phyloP scores from a whole-genome alignment of 331 rosid genomes.

The Arachis monticola region DNA sequence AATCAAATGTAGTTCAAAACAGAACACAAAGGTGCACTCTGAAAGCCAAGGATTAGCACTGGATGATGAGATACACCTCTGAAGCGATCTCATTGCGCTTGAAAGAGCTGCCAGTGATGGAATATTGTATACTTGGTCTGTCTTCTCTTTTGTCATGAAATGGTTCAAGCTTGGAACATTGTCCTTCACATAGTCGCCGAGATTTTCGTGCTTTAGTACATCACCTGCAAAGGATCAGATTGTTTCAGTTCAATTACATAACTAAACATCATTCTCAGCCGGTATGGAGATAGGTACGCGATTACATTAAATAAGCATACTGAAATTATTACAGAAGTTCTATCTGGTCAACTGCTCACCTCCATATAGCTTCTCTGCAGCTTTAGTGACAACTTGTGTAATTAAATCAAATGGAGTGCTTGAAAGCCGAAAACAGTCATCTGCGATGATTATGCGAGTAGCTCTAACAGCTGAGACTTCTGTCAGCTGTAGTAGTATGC shows the following conservation, averaged over 20 bases:
- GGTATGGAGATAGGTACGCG: neutral
- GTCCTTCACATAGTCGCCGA: constrained; percentile 70
- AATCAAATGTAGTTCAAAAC: constrained; percentile 20
- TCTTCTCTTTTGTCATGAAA: constrained; percentile 53
- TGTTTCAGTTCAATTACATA: constrained; percentile 17
- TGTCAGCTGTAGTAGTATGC: constrained; percentile 57
- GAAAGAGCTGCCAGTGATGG: constrained; percentile 88
- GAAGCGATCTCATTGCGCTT: constrained; percentile 68
- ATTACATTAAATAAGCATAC: constrained; percentile 2
- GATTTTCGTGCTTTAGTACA: constrained; percentile 58
- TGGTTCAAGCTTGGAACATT: constrained; percentile 73
- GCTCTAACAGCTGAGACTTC: constrained; percentile 51
- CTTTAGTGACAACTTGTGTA: constrained; percentile 46
- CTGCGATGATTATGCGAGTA: constrained; percentile 66
- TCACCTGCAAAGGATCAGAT: constrained; percentile 52
- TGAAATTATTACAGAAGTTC: neutral
- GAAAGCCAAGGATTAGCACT: constrained; percentile 22
- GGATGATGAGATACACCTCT: constrained; percentile 53
- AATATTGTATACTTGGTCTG: constrained; percentile 56
- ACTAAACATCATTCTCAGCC: constrained; percentile 12
- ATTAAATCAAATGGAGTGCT: constrained; percentile 56
- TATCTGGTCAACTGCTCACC: constrained; percentile 51
- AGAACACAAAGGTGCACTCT: constrained; percentile 24
- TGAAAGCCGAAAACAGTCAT: constrained; percentile 86
- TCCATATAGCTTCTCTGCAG: constrained; percentile 73